Evolutionary conservation across 148 eudicot species (phyloP), one percentile per base, ranked within the genome.

Genomic region (Chenopodium formosanum): DNA sequence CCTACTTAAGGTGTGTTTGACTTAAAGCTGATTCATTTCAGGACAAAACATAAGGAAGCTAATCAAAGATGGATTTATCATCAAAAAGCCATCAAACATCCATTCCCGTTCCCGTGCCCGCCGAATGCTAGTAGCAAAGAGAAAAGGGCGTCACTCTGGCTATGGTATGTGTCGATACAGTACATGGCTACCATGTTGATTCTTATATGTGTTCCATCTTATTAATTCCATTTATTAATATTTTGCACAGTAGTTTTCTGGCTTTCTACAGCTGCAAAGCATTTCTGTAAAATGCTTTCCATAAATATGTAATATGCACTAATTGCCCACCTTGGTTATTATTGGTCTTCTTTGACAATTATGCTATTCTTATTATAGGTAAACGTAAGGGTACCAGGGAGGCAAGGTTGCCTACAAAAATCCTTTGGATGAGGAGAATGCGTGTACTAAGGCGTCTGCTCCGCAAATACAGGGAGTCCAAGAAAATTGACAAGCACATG

Each of bases 371-470:
- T 56, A 13, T 1, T 5, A 72, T 46, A 89, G 91, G 91, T 86
- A 89, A 89, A 70, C 89, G 90, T 23, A 88, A 80, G 84, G 92
- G 90, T 84, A 89, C 92, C 1, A 88, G 92, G 83, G 90, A 89
- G 84, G 92, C 92, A 22, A 83, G 92, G 66, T 75, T 89, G 82
- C 90, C 92, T 40, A 89, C 92, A 20, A 89, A 89, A 73, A 52
- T 89, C 7, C 72, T 89, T 19, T 90, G 92, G 92, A 90, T 90
- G 92, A 86, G 92, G 87, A 90, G 92, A 74, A 86, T 90, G 92
- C 89, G 90, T 48, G 92, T 89, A 22, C 90, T 89, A 1, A 88
- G 92, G 70, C 87, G 90, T 40, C 46, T 89, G 80, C 90, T 89
- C 76, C 87, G 92, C 81, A 89, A 89, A 77, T 89, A 89, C 85